Evolutionary conservation across 1,139 yeast species (phyloP), one percentile per base, ranked within the genome.

Genomic region (Meyerozyma elateridarum): DNA sequence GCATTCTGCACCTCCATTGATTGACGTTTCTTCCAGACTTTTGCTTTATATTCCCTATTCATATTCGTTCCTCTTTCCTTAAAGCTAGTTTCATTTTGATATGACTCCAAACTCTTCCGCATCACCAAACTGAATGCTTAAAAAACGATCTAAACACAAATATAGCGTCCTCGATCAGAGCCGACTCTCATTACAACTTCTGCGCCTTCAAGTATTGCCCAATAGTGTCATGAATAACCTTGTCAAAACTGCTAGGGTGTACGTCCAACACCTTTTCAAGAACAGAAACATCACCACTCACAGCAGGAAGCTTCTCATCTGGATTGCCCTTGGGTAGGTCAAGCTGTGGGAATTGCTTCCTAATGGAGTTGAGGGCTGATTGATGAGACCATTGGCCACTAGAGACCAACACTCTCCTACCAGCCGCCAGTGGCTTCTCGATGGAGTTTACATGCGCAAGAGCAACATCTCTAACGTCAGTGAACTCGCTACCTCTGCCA

Each of bases 351-450:
- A 24, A 24, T 13, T 24, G 16, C 12, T 24, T 18, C 5, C 27
- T 17, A 8, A 24, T 13, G 8, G 15, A 15, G 14, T 24, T 24
- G 18, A 24, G 8, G 9, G 15, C 5, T 18, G 15, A 15, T 11
- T 24, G 27, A 18, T 9, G n/a, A 4, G 27, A 50, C 38, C 39
- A 41, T 19, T 51, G 55, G n/a, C 36, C 36, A 12, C 42, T 38
- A 34, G 49, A 51, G n/a, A n/a, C n/a, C n/a, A n/a, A n/a, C n/a
- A n/a, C n/a, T 19, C 45, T 36, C 4, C 48, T 51, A 28, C 46
- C 41, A 14, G 45, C 37, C 39, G 40, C 26, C n/a, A 43, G 32
- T 4, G 44, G 31, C 22, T 32, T 35, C 20, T 44, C 45, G 17
- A 41, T 32, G 1, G 47, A 48, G 16, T 26, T 31, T 5, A 42